Conservation (phyloP, 2,329 filamentous ascomycete genomes). For the Claviceps digitariae region DNA sequence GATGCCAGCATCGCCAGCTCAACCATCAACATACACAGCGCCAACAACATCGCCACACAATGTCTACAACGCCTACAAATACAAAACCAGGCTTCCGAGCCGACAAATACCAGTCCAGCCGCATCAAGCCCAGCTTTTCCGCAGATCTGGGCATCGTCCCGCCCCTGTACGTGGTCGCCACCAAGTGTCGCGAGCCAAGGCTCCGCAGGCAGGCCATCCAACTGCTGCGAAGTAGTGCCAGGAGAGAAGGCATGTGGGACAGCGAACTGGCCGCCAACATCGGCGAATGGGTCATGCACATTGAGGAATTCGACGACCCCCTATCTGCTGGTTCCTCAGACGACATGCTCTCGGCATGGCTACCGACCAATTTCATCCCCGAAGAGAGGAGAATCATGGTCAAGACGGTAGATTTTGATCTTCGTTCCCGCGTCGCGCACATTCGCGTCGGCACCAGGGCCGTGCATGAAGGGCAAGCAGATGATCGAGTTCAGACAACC, state of each 20-base stretch:
- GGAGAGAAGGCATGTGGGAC: slow-evolving; percentile 59
- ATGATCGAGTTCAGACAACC: slow-evolving; percentile 33
- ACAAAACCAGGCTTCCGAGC: slow-evolving; percentile 24
- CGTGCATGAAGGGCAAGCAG: slow-evolving; percentile 30
- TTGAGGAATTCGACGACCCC: slow-evolving; percentile 33
- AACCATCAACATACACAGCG: slow-evolving; percentile 18
- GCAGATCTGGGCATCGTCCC: slow-evolving; percentile 51
- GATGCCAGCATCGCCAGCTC: slow-evolving; percentile 26
- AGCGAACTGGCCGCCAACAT: slow-evolving; percentile 44
- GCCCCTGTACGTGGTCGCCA: slow-evolving; percentile 51
- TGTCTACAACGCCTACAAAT: slow-evolving; percentile 3
- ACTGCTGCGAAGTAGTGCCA: slow-evolving; percentile 43
- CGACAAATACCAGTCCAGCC: slow-evolving; percentile 29
- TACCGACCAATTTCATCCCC: slow-evolving; percentile 24
- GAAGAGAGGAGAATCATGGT: slow-evolving; percentile 44
- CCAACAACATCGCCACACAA: not conserved
- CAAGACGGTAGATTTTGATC: slow-evolving; percentile 41
- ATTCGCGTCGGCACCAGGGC: slow-evolving; percentile 41
- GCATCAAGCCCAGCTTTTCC: slow-evolving; percentile 49
- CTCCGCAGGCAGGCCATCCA: slow-evolving; percentile 48
- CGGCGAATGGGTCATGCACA: slow-evolving; percentile 38
- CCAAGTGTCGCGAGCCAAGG: slow-evolving; percentile 46
- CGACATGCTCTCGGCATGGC: not conserved
- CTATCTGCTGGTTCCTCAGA: no score
- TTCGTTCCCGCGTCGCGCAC: slow-evolving; percentile 34